Base-by-base conservation (phyloP, 306 rosid species). In the Sophora flavescens region DNA sequence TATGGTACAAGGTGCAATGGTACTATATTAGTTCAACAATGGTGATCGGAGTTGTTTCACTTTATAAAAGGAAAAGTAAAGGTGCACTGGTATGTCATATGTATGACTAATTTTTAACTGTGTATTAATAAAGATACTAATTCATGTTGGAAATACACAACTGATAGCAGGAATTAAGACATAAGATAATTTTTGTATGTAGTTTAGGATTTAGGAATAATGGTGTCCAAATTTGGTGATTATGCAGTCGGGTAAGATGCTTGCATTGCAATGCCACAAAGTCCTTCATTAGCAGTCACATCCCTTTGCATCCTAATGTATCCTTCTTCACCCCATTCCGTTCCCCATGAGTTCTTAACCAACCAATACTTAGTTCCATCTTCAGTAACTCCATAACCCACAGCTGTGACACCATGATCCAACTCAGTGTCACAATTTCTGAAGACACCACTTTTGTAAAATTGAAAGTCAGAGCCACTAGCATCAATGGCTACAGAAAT, bases 331-430 rank as follows among this genome's bases (percentile, higher is more conserved):
- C 87, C 91, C 89, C 89, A 88, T 0, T 41, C 18, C 0, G 80
- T 54, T 1, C 91, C 89, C 91, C 91, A 87, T 0, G 91, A 87
- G 30, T 87, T 85, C 63, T 88, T 88, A 33, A 88, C 77, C 44
- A 85, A 8, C 87, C 87, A 83, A 69, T 79, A 88, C 44, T 51
- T 56, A 0, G 67, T 73, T 4, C 83, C 80, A 63, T 78, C 73
- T 1, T 74, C 14, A 17, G 17, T 63, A 0, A 51, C 33, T 1
- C 87, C 87, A 45, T 89, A 85, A 10, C 88, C 89, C 2, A 87
- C 80, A 0, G 84, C 84, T 6, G 87, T 78, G 10, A 88, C 89
- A 11, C 83, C 84, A 0, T 88, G 89, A 26, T 88, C 87, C 15
- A 78, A 72, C n/a, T 81, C 54, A 0, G 87, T 83, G 6, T 84